Conservation (phyloP, 2,329 filamentous ascomycete species). For the Cercospora beticola region DNA sequence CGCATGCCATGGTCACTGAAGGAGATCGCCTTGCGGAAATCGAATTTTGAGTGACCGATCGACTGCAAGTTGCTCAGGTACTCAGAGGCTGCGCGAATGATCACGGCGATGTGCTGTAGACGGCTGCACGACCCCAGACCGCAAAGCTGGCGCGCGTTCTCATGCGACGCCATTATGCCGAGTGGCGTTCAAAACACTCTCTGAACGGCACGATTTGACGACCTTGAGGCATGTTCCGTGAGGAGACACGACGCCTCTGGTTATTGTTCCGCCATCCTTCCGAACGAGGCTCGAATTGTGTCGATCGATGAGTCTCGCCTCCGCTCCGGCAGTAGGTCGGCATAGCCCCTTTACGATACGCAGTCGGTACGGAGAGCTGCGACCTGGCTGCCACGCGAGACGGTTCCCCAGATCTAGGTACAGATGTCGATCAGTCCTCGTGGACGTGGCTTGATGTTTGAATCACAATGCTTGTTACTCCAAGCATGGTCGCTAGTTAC, state of each 20-base stretch:
- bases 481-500: neutral
- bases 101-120: neutral
- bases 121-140: neutral
- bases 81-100: neutral
- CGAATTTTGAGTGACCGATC: neutral
- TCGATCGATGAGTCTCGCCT: slow-evolving; percentile 1
- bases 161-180: neutral
- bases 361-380: neutral
- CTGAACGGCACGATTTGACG: neutral
- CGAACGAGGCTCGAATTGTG: neutral
- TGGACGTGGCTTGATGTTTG: neutral
- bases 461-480: neutral
- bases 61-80: neutral
- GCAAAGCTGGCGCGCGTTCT: neutral
- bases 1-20: neutral
- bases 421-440: neutral
- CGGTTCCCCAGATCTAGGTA: neutral
- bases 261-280: neutral
- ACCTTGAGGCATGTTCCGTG: neutral
- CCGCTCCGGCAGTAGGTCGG: neutral
- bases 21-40: neutral
- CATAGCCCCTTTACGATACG: neutral
- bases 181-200: neutral
- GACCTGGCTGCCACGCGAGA: neutral
- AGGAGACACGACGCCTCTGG: neutral